Evolutionary conservation across 2,329 filamentous ascomycete genomes (phyloP).

Genomic region (Beauveria bassiana): DNA sequence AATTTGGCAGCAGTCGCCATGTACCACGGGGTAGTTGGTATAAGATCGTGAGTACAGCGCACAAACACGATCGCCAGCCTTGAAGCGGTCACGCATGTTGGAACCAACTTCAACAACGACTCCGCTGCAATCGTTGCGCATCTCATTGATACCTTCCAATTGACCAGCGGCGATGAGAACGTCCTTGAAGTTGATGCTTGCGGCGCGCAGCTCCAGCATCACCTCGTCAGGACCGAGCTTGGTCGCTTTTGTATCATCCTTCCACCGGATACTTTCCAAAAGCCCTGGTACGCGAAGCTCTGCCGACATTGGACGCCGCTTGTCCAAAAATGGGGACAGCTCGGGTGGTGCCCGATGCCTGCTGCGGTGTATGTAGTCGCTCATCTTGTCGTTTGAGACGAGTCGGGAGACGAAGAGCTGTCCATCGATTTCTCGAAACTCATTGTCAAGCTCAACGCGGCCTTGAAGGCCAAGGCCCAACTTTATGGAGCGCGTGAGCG

Average conservation of each 20-base stretch:
- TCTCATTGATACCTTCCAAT: slow-evolving; percentile 19
- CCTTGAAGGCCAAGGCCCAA: slow-evolving; percentile 3
- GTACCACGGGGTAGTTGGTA: slow-evolving; percentile 14
- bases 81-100: slow-evolving; percentile 18
- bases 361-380: slow-evolving; percentile 9
- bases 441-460: slow-evolving; percentile 10
- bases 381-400: not conserved
- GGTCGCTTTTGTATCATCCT: slow-evolving; percentile 13
- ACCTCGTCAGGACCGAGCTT: slow-evolving; percentile 14
- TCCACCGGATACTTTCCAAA: slow-evolving; percentile 15
- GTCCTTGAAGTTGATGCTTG: slow-evolving; percentile 29
- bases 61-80: slow-evolving; percentile 21
- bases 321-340: slow-evolving; percentile 7
- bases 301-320: slow-evolving; percentile 9
- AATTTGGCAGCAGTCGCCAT: slow-evolving; percentile 11
- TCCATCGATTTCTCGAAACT: slow-evolving; percentile 13
- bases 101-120: slow-evolving; percentile 23
- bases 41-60: slow-evolving; percentile 12
- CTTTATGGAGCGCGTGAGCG: slow-evolving; percentile 9
- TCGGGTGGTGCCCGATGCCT: not conserved
- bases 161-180: slow-evolving; percentile 28
- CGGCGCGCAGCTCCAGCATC: slow-evolving; percentile 14
- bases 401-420: slow-evolving; percentile 16
- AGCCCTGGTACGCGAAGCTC: slow-evolving; percentile 15
- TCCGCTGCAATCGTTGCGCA: slow-evolving; percentile 28